These are phyloP conservation scores for Dryas alaskensis DNA, from an alignment of 306 rosid genomes.

Conservation along the genomic window DNA sequence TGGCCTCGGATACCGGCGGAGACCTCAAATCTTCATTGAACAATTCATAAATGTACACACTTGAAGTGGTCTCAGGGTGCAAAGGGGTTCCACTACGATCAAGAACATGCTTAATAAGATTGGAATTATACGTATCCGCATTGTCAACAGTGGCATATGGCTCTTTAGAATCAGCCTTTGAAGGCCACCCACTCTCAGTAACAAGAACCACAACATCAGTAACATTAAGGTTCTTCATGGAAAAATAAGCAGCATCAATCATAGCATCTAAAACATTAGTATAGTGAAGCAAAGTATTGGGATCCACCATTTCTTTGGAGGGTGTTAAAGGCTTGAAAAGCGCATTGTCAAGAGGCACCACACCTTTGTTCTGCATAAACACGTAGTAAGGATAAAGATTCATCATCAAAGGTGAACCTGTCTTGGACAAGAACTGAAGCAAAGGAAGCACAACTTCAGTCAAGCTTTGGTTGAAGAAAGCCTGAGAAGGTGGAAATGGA, in stretches of 20 bases:
- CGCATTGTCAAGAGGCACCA: constrained; percentile 70
- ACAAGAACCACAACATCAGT: constrained; percentile 71
- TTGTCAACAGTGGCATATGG: constrained; percentile 74
- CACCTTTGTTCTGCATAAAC: constrained; percentile 72
- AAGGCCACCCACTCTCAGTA: constrained; percentile 87
- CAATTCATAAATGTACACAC: constrained; percentile 69
- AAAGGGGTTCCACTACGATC: constrained; percentile 80
- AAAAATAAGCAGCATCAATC: constrained; percentile 79
- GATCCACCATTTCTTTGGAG: constrained; percentile 81
- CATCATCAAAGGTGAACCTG: constrained; percentile 73
- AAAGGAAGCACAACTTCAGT: constrained; percentile 45
- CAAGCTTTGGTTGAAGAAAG: constrained; percentile 70
- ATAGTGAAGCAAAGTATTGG: constrained; percentile 83
- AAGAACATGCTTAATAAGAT: constrained; percentile 73
- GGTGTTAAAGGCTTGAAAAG: constrained; percentile 75
- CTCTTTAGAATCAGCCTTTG: constrained; percentile 72
- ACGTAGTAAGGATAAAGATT: constrained; percentile 85
- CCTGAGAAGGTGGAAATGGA: constrained; percentile 90
- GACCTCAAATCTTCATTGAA: constrained; percentile 82
- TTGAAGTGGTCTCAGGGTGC: constrained; percentile 72
- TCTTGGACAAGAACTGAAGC: constrained; percentile 58
- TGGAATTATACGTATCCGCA: constrained; percentile 69
- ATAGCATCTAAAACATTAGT: constrained; percentile 78
- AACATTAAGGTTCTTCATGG: constrained; percentile 76
- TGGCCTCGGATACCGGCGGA: constrained; percentile 72